Conservation (phyloP, 192 early-diverging fungal genomes). For the Coemansia javaensis region DNA sequence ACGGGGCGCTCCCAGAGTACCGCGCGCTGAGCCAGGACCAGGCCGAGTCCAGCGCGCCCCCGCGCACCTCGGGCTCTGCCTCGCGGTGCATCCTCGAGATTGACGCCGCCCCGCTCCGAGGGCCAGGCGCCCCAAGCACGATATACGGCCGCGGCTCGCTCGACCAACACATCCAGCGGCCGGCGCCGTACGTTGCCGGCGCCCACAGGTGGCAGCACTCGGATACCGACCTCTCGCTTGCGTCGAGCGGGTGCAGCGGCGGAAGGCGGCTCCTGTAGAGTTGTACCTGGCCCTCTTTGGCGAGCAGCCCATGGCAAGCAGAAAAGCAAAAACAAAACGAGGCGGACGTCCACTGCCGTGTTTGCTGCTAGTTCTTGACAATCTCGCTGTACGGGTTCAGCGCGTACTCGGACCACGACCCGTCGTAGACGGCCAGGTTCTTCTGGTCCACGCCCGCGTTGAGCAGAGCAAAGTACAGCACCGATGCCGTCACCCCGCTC, state of each 20-base stretch:
- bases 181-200: slow-evolving; percentile 4
- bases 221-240: slow-evolving; percentile 32
- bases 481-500: slow-evolving; percentile 81
- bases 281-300: too few relatives aligned
- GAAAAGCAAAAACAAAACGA: too few relatives aligned
- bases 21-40: slow-evolving; percentile 22
- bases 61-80: neutral
- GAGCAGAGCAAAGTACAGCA: slow-evolving; percentile 76
- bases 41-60: neutral
- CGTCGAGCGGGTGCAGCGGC: slow-evolving; percentile 24
- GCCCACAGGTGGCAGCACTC: slow-evolving; percentile 34
- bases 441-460: slow-evolving; percentile 54
- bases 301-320: too few relatives aligned
- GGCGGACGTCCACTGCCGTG: too few relatives aligned
- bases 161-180: slow-evolving; percentile 7
- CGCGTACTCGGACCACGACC: slow-evolving; percentile 90
- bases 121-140: neutral
- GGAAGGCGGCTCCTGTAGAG: slow-evolving; percentile 22
- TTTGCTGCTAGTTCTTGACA: slow-evolving; percentile 56
- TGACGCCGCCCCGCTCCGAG: neutral
- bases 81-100: slow-evolving; percentile 1
- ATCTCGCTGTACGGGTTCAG: slow-evolving; percentile 64
- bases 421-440: slow-evolving; percentile 76
- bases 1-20: slow-evolving; percentile 17
- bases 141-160: slow-evolving; percentile 4